A percentile compares a stretch with the other conserved stretches of the same genome.
phyloP scores from a whole-genome alignment of 2,329 filamentous ascomycete species.

The Blumeria hordei region DNA sequence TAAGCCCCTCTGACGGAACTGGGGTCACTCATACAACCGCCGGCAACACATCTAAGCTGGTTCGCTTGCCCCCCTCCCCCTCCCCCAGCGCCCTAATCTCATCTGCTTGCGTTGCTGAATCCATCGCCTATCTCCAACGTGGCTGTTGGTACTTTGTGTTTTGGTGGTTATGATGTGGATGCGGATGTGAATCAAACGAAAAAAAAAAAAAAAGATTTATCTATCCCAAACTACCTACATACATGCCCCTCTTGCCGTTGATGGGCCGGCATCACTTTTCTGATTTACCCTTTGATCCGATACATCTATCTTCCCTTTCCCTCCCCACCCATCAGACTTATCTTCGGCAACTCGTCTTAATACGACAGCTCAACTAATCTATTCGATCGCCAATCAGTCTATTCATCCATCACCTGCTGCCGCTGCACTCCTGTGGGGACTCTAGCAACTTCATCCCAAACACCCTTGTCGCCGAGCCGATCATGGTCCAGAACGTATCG shows the following conservation, averaged over 20 bases:
- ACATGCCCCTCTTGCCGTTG: not conserved
- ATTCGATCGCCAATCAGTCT: slow-evolving; percentile 6
- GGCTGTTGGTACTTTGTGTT: not conserved
- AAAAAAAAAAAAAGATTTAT: not conserved
- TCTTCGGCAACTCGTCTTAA: slow-evolving; percentile 9
- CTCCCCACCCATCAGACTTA: slow-evolving; percentile 4
- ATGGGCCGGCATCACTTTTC: not conserved
- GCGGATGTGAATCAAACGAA: slow-evolving; percentile 1
- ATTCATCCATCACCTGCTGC: not conserved
- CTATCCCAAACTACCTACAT: not conserved
- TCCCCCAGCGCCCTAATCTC: not conserved
- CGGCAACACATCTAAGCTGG: not conserved
- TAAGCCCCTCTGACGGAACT: not conserved
- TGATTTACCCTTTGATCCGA: slow-evolving; percentile 5
- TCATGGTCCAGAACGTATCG: slow-evolving; percentile 2
- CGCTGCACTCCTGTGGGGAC: not conserved
- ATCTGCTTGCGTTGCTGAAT: not conserved
- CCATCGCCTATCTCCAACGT: not conserved
- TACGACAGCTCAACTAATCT: slow-evolving; percentile 15
- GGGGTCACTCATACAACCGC: not conserved
- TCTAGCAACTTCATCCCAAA: not conserved
- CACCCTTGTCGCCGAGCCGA: slow-evolving; percentile 1
- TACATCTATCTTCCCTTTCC: slow-evolving; percentile 9
- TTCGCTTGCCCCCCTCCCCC: not conserved
- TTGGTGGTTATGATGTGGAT: not conserved